Conservation (phyloP, 192 early-diverging fungal species). For the Obelidium mucronatum region DNA sequence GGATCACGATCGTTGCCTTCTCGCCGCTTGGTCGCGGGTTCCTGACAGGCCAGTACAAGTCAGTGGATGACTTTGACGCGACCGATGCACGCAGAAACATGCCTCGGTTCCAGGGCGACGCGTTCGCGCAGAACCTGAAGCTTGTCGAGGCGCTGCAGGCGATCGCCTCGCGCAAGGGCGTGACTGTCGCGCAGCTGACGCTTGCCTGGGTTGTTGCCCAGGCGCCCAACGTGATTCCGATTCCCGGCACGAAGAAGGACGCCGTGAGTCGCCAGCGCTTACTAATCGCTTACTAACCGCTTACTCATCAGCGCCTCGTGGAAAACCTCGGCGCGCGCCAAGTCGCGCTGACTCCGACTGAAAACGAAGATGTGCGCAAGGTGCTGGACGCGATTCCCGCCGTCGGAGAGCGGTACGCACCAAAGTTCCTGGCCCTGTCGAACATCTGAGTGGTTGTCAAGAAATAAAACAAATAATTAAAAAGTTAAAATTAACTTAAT, state of each 20-base stretch:
- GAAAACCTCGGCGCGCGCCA: conserved; percentile 39
- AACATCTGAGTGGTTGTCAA: conserved; percentile 32
- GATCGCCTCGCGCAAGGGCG: conserved; percentile 55
- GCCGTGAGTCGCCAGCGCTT: too few relatives aligned
- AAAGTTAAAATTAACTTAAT: too few relatives aligned
- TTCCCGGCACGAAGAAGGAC: conserved; percentile 63
- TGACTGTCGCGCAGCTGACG: conserved; percentile 56
- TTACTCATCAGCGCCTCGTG: conserved; percentile 30
- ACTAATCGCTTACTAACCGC: background rate
- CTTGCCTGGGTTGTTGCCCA: conserved; percentile 67
- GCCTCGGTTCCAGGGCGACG: conserved; percentile 63
- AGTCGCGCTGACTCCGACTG: conserved; percentile 40
- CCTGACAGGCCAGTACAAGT: conserved; percentile 64
- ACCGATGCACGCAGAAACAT: conserved; percentile 56
- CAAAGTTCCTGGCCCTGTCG: conserved; percentile 3
- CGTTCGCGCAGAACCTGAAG: conserved; percentile 61
- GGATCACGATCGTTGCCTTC: conserved; percentile 64
- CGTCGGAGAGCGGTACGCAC: conserved; percentile 37
- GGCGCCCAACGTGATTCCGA: conserved; percentile 54
- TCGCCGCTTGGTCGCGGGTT: conserved; percentile 77
- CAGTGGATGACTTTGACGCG: conserved; percentile 54
- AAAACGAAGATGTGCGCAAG: conserved; percentile 33
- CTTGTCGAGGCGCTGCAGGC: conserved; percentile 60
- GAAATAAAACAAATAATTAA: too few relatives aligned
- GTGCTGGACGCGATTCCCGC: conserved; percentile 24